These are phyloP conservation scores for Dimocarpus longan DNA, from an alignment of 345 rosid genomes.

Conservation along the genomic window DNA sequence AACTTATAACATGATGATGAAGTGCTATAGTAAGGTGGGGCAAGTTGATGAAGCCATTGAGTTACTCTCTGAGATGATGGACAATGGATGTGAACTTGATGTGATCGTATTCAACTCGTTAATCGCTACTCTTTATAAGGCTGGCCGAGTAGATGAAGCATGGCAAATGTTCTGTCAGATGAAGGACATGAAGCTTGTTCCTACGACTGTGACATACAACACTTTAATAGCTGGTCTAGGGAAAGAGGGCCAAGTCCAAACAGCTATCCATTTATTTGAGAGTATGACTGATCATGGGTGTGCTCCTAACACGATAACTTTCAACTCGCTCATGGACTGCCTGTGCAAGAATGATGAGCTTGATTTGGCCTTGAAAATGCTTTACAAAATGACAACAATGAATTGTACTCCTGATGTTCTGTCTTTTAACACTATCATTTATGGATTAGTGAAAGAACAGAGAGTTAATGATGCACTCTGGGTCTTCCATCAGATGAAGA, in stretches of 20 bases:
- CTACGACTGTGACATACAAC: slow-evolving; percentile 86
- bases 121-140: slow-evolving; percentile 79
- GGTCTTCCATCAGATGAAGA: slow-evolving; percentile 91
- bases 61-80: slow-evolving; percentile 75
- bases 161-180: slow-evolving; percentile 76
- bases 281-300: slow-evolving; percentile 64
- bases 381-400: slow-evolving; percentile 57
- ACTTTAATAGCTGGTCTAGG: slow-evolving; percentile 78
- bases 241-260: slow-evolving; percentile 66
- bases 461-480: slow-evolving; percentile 62
- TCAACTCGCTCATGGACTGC: slow-evolving; percentile 85
- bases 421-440: slow-evolving; percentile 82
- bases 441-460: slow-evolving; percentile 65
- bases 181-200: slow-evolving; percentile 71
- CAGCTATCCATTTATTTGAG: slow-evolving; percentile 58
- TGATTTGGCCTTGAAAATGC: slow-evolving; percentile 66
- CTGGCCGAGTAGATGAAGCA: slow-evolving; percentile 70
- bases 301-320: slow-evolving; percentile 74
- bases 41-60: slow-evolving; percentile 74
- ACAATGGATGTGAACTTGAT: slow-evolving; percentile 68
- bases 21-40: slow-evolving; percentile 78
- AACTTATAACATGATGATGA: slow-evolving; percentile 97
- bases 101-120: slow-evolving; percentile 78
- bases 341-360: slow-evolving; percentile 89
- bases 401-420: slow-evolving; percentile 75